phyloP scores from a whole-genome alignment of 768 basidiomycete species.

The Naematelia aurantialba region DNA sequence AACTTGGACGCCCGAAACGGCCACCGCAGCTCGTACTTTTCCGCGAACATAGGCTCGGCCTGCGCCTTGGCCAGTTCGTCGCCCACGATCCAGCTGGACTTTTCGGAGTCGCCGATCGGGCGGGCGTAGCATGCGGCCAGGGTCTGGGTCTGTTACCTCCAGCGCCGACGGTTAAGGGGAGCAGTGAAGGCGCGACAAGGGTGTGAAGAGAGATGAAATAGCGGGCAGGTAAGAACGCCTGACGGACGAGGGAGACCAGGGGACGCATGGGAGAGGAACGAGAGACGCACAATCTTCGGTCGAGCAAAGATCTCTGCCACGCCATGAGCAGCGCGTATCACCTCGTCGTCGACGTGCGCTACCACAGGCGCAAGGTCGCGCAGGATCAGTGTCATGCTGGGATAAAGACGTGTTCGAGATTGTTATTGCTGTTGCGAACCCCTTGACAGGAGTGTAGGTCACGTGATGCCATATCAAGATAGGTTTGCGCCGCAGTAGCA shows the following conservation, averaged over 20 bases:
- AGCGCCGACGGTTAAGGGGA: not conserved
- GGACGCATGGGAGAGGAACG: not conserved
- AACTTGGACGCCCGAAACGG: conserved; percentile 27
- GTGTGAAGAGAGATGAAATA: not conserved
- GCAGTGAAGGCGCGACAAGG: not conserved
- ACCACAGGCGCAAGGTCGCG: conserved; percentile 31
- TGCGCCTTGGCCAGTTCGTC: conserved; percentile 26
- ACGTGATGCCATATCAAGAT: no score
- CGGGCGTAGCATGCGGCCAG: conserved; percentile 34
- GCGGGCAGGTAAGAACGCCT: not conserved
- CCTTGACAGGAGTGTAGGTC: no score
- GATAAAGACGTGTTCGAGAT: not conserved
- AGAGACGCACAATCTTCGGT: conserved; percentile 30
- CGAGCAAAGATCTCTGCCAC: conserved; percentile 30
- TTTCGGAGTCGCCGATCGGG: conserved; percentile 11
- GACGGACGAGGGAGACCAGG: not conserved
- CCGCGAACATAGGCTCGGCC: conserved; percentile 16
- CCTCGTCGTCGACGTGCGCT: conserved; percentile 36
- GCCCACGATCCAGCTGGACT: conserved; percentile 29
- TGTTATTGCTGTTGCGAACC: not conserved
- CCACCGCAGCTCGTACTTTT: conserved; percentile 31
- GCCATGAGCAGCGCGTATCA: conserved; percentile 32
- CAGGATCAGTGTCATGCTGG: conserved; percentile 19
- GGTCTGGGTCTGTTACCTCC: conserved; percentile 17
- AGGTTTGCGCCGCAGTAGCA: no score